Conservation (phyloP, 225 moss, liverwort and hornwort genomes). For the Antitrichia curtipendula region DNA sequence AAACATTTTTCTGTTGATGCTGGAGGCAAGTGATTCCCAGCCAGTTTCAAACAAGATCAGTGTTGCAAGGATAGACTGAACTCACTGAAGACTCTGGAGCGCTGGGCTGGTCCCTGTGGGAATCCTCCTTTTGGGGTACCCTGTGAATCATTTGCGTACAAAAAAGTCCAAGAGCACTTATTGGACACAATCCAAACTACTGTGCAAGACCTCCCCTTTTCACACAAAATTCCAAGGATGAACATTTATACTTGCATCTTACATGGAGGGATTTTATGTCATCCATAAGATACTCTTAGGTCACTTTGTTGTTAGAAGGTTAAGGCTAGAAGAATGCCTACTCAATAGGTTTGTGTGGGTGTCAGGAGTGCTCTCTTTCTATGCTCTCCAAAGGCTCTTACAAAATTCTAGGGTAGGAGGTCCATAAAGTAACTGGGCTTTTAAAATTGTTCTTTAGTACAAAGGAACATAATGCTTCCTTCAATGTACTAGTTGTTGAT, state of each 20-base stretch:
- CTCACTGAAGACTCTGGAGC: no score
- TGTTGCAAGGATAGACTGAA: neutral
- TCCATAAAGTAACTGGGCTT: neutral
- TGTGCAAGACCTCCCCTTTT: no score
- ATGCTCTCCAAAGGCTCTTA: neutral
- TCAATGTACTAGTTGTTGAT: neutral
- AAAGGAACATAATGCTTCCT: neutral
- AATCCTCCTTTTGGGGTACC: neutral
- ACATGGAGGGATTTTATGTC: no score
- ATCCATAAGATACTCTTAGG: no score
- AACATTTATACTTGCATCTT: no score
- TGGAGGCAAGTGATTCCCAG: neutral
- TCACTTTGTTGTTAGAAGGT: accelerated
- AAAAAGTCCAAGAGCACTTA: no score
- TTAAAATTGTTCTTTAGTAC: neutral
- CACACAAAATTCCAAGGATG: no score
- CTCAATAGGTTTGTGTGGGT: accelerated
- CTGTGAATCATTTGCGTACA: no score
- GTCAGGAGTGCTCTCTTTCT: neutral
- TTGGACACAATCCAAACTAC: no score
- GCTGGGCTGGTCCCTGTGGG: accelerated
- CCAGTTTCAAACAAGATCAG: neutral
- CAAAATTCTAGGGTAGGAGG: neutral
- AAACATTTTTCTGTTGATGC: neutral
- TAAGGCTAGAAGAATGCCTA: neutral